Evolutionary conservation across 805 yeast species (phyloP).

Genomic region (Candida oleophila): DNA sequence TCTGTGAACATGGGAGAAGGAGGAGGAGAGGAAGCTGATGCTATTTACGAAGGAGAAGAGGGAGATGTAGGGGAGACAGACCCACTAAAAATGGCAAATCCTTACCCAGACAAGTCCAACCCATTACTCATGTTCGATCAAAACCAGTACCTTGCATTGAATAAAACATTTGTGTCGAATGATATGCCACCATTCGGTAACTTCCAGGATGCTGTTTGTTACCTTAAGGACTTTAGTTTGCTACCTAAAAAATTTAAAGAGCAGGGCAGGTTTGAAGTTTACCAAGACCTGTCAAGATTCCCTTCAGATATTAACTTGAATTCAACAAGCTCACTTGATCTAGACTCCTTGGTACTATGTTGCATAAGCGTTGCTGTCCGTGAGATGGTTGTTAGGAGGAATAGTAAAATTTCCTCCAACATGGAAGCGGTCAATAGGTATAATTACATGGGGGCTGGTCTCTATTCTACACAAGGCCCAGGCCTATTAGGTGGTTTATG

Average conservation of each 20-base stretch:
- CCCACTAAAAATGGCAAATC: constrained; percentile 22
- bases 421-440: constrained; percentile 4
- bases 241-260: constrained; percentile 39
- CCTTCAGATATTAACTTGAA: constrained; percentile 11
- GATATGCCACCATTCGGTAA: constrained; percentile 40
- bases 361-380: constrained; percentile 31
- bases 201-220: constrained; percentile 27
- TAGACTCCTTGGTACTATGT: constrained; percentile 30
- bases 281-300: constrained; percentile 25
- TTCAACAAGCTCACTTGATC: constrained; percentile 31
- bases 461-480: neutral
- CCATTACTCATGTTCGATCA: constrained; percentile 15
- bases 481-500: constrained; percentile 1
- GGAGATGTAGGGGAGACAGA: constrained; percentile 5
- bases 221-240: constrained; percentile 15
- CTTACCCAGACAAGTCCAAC: constrained; percentile 28
- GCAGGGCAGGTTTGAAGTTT: constrained; percentile 32
- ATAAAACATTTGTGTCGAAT: constrained; percentile 20
- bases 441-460: constrained; percentile 4
- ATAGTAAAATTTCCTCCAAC: constrained; percentile 3
- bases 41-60: neutral
- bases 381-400: constrained; percentile 17
- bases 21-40: neutral
- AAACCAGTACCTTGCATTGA: constrained; percentile 1
- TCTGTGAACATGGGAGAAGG: neutral